phyloP scores from a whole-genome alignment of 768 basidiomycete species.

The Tylopilus rubrobrunneus region DNA sequence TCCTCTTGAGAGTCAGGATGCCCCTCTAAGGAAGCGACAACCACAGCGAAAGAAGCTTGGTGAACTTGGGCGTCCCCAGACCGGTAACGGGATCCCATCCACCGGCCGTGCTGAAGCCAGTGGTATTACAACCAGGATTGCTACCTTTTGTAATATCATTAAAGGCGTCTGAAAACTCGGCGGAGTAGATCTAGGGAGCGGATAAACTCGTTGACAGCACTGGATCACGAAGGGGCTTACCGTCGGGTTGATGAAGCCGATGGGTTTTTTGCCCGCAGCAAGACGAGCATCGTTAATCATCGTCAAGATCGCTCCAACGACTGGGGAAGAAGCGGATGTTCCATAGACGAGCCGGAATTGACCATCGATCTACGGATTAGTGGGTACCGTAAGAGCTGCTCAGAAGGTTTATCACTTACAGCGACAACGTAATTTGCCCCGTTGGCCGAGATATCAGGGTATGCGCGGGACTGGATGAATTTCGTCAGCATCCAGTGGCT shows the following conservation, averaged over 20 bases:
- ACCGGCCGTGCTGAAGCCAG: not conserved
- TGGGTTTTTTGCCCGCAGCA: slow-evolving; percentile 27
- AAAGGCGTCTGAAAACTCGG: slow-evolving; percentile 1
- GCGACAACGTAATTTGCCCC: not conserved
- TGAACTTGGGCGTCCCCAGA: not conserved
- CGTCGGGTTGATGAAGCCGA: slow-evolving; percentile 16
- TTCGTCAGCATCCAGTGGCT: slow-evolving; percentile 5
- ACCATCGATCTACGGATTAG: slow-evolving; percentile 22
- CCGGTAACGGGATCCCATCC: not conserved
- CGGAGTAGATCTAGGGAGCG: slow-evolving; percentile 2
- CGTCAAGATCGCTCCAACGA: slow-evolving; percentile 32
- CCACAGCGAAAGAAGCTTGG: slow-evolving; percentile 4
- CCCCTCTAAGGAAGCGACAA: slow-evolving; percentile 5
- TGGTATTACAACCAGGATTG: slow-evolving; percentile 33
- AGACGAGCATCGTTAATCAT: slow-evolving; percentile 39
- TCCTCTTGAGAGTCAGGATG: too few relatives aligned
- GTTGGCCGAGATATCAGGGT: slow-evolving; percentile 34
- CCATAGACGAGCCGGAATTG: slow-evolving; percentile 25
- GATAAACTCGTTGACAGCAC: not conserved
- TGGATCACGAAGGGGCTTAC: not conserved
- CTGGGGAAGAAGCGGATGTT: slow-evolving; percentile 33
- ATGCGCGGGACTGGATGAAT: slow-evolving; percentile 28
- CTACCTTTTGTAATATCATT: slow-evolving; percentile 46
- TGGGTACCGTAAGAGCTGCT: not conserved
- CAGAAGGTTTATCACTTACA: not conserved